Base-by-base conservation (phyloP, 768 basidiomycete species). In the Pleurotus salmoneostramineus region DNA sequence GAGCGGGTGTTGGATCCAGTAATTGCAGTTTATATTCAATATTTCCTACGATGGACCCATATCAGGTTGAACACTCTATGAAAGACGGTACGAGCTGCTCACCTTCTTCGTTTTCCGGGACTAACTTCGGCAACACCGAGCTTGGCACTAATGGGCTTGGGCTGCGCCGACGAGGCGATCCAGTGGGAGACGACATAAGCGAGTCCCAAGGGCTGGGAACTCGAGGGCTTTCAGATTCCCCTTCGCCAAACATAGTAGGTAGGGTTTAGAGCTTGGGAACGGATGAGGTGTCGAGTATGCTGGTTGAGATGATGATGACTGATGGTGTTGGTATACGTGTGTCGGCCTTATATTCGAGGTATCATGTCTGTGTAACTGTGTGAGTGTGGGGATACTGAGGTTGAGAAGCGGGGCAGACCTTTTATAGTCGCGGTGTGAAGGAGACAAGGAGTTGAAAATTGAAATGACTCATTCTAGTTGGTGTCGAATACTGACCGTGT, bases 21-120 rank as follows among this genome's bases (percentile, higher is more conserved):
- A 96, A 85, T 69, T 94, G 92, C 35, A 96, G 82, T 72, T 97
- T 97, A 77, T 97, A 97, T 71, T 97, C 94, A 59, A 97, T 85
- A 65, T 94, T 95, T 6, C 94, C 60, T 61, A 17, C 3, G 17
- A 14, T 2, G 27, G 1, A 27, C 2, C 21, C 21, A 3, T 1
- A 3, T 27, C 21, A 27, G 21, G 3, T 27, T 27, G 21, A 27
- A 27, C 21, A 27, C 21, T 27, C 21, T 27, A 48, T 27, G 33
- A 10, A 6, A 43, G 15, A 14, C 15, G 14, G 54, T 44, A 17
- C 45, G 40, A 5, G 8, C n/a, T n/a, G n/a, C n/a, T n/a, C n/a
- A 33, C 58, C 60, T 72, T 89, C 77, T 65, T 94, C 91, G 15
- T 81, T 80, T 66, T 94, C 92, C 1, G 91, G 89, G 4, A 85